These are phyloP conservation scores for Stephanodiscus triporus DNA, from an alignment of 108 stramenopile species.

Conservation along the genomic window DNA sequence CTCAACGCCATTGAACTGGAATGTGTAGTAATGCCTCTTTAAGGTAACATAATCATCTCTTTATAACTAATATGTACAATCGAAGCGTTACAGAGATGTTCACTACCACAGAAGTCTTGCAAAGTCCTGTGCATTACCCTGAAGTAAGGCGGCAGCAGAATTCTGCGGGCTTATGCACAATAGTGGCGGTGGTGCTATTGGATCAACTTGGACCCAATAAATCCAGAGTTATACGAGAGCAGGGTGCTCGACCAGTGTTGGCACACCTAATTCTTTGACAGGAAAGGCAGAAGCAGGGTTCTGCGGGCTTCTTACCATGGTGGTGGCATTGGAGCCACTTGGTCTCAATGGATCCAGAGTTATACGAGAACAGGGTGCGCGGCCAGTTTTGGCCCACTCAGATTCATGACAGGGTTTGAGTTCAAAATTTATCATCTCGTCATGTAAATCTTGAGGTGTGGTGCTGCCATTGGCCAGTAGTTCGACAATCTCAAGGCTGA, in stretches of 20 bases:
- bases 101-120: too few relatives aligned
- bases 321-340: slow-evolving; percentile 2
- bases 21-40: too few relatives aligned
- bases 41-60: too few relatives aligned
- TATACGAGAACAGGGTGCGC: neutral
- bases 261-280: neutral
- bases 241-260: neutral
- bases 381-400: neutral
- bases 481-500: slow-evolving; percentile 13
- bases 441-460: neutral
- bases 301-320: neutral
- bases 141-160: neutral
- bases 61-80: neutral
- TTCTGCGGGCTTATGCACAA: neutral
- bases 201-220: neutral
- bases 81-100: too few relatives aligned
- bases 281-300: neutral
- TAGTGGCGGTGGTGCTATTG: neutral
- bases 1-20: too few relatives aligned
- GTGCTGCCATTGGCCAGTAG: neutral
- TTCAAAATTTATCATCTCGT: neutral
- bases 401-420: neutral
- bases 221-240: neutral
- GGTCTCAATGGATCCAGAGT: neutral
- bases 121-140: neutral